A percentile compares a stretch with the other conserved stretches of the same genome.
Evolutionary conservation across 352 stramenopile genomes (phyloP).

Genomic region (Phytophthora idaei): DNA sequence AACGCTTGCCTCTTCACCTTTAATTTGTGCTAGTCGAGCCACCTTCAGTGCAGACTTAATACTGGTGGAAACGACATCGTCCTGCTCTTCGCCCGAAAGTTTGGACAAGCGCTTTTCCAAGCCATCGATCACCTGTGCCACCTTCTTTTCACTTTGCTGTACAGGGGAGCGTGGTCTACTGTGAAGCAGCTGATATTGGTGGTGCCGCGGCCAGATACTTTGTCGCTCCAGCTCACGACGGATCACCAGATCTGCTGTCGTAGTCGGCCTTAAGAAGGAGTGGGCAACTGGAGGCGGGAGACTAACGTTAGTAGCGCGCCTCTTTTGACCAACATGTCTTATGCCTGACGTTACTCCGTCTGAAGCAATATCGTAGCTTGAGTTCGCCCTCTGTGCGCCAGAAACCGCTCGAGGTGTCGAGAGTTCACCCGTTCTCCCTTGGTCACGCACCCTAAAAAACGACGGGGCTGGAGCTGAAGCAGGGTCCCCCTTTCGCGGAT

Average conservation of each 20-base stretch:
- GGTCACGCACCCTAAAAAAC: neutral
- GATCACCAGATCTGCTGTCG: neutral
- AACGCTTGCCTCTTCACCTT: conserved; percentile 11
- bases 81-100: conserved; percentile 5
- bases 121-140: conserved; percentile 9
- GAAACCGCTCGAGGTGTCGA: neutral
- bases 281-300: neutral
- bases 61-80: conserved; percentile 2
- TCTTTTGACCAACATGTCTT: conserved; percentile 7
- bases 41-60: conserved; percentile 16
- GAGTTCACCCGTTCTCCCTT: neutral
- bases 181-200: conserved; percentile 4
- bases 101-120: conserved; percentile 14
- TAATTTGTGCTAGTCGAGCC: conserved; percentile 6
- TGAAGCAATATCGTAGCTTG: neutral
- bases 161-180: conserved; percentile 4
- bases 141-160: conserved; percentile 12
- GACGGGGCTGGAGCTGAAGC: neutral
- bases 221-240: conserved; percentile 4
- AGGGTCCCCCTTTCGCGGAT: neutral
- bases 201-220: conserved; percentile 12
- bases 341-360: neutral
- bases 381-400: neutral
- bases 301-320: neutral
- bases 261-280: conserved; percentile 14